Percentiles rank a stretch among this genome's conserved stretches.
Evolutionary conservation across 169 alveolate species (phyloP).

Genomic region (Theileria annulata): DNA sequence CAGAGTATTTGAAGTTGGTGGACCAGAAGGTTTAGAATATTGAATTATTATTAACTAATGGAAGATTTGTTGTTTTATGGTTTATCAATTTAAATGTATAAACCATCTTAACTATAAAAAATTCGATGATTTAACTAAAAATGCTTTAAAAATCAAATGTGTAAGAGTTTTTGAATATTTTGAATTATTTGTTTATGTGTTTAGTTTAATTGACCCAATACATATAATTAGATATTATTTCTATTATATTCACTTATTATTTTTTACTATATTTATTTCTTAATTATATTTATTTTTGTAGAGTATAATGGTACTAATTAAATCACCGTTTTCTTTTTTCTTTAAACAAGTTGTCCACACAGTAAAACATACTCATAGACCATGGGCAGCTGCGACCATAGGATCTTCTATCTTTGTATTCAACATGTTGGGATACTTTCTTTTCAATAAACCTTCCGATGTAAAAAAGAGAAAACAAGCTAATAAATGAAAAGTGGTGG

Average conservation of each 20-base stretch:
- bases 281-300: neutral
- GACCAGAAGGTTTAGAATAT: neutral
- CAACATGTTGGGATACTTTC: constrained; percentile 64
- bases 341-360: constrained; percentile 19
- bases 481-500: neutral
- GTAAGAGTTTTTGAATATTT: constrained; percentile 1
- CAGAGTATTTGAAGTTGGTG: neutral
- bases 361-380: constrained; percentile 27
- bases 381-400: constrained; percentile 50
- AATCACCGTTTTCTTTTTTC: constrained; percentile 42
- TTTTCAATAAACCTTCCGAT: constrained; percentile 26
- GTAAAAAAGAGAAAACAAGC: constrained; percentile 4
- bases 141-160: neutral
- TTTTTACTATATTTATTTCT: neutral
- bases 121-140: neutral
- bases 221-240: neutral
- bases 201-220: neutral
- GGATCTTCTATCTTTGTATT: constrained; percentile 47
- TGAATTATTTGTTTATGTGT: neutral
- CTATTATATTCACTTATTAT: neutral
- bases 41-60: neutral
- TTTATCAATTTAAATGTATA: neutral
- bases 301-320: constrained; percentile 18
- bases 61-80: constrained; percentile 3
- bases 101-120: neutral